Evolutionary conservation across 2,329 filamentous ascomycete genomes (phyloP).

Genomic region (Phoma sp.): DNA sequence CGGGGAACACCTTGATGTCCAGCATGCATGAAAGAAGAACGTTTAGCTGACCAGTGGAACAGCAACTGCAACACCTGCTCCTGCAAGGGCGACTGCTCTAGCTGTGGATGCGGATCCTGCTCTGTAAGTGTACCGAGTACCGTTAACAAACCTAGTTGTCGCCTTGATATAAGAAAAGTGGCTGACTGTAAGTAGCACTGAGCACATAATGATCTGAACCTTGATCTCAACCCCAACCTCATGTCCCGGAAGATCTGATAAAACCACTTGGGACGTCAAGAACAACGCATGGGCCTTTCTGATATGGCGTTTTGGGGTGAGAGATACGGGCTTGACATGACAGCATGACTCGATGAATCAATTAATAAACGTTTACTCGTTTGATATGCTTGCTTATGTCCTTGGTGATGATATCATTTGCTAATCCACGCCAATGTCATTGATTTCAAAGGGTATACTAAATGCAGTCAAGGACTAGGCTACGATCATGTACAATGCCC

Average conservation of each 20-base stretch:
- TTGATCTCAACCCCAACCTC: neutral
- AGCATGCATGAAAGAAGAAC: constrained; percentile 7
- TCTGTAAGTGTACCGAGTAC: constrained; percentile 17
- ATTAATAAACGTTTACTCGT: neutral
- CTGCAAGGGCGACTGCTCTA: constrained; percentile 42
- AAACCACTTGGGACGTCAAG: constrained; percentile 9
- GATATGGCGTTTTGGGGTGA: constrained; percentile 1
- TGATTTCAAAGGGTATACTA: neutral
- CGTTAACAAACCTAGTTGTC: no score
- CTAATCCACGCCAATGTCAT: no score
- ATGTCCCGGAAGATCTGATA: constrained; percentile 4
- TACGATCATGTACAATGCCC: neutral
- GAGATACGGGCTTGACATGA: neutral
- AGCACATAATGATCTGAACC: constrained; percentile 4
- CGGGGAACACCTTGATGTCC: constrained; percentile 29
- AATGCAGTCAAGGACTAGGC: neutral
- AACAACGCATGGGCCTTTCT: constrained; percentile 7
- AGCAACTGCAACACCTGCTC: constrained; percentile 40
- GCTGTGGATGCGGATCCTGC: constrained; percentile 43
- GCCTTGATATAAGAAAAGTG: no score
- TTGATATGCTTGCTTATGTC: neutral
- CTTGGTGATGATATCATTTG: no score
- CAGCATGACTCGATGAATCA: constrained; percentile 4
- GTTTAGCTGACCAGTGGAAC: constrained; percentile 6
- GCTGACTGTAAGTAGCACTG: constrained; percentile 17